Percentiles rank a stretch among this genome's conserved stretches.
Conservation (phyloP, 148 eudicot species). For the Amaranthus palmeri region DNA sequence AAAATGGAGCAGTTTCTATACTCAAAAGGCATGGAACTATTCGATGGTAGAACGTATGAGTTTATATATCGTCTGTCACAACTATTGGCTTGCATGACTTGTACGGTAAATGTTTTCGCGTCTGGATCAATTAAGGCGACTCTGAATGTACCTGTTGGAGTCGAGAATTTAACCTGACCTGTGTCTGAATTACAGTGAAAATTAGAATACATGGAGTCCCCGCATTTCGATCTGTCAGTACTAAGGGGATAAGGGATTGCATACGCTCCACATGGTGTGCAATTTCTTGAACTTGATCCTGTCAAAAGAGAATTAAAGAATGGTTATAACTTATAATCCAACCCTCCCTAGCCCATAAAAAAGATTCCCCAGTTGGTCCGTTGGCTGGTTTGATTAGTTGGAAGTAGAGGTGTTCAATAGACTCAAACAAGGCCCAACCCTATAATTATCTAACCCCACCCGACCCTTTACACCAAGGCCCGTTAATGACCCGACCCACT, state of each 20-base stretch:
- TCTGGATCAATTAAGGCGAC: conserved; percentile 17
- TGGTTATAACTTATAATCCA: not conserved
- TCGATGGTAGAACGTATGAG: not conserved
- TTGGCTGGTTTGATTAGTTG: too few relatives aligned
- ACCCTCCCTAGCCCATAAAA: too few relatives aligned
- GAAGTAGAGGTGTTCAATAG: too few relatives aligned
- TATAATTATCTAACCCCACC: too few relatives aligned
- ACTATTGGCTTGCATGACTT: conserved; percentile 12
- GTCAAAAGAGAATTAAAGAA: not conserved
- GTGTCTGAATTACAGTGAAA: conserved; percentile 18
- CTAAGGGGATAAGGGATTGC: conserved; percentile 24
- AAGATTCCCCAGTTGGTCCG: too few relatives aligned
- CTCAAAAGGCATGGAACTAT: not conserved
- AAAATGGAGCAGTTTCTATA: conserved; percentile 1
- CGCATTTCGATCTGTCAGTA: conserved; percentile 15
- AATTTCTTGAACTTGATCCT: conserved; percentile 16
- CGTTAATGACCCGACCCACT: too few relatives aligned
- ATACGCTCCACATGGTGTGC: conserved; percentile 23
- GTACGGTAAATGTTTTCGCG: not conserved
- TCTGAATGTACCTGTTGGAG: conserved; percentile 12
- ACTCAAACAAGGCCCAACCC: too few relatives aligned
- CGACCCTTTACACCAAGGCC: too few relatives aligned
- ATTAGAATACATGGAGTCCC: conserved; percentile 18
- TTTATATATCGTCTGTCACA: conserved; percentile 12
- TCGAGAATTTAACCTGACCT: conserved; percentile 19